A percentile compares a stretch with the other conserved stretches of the same genome.
Evolutionary conservation across 345 rosid genomes (phyloP).

Genomic region (Salix viminalis): DNA sequence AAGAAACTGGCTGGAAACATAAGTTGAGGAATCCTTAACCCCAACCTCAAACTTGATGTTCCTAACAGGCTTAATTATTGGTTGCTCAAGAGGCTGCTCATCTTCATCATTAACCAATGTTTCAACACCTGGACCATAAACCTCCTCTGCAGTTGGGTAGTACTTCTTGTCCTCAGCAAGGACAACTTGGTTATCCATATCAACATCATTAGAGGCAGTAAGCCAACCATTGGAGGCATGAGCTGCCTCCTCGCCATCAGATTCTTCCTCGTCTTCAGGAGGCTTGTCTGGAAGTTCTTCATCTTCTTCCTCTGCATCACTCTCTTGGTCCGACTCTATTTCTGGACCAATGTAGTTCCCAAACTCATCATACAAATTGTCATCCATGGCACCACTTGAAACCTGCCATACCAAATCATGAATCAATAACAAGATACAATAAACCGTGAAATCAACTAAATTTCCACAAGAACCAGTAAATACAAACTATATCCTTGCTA

Average conservation of each 20-base stretch:
- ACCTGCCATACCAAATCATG: conserved; percentile 13
- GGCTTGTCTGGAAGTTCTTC: conserved; percentile 58
- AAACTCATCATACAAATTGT: conserved; percentile 92
- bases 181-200: conserved; percentile 88
- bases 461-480: background rate
- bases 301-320: conserved; percentile 64
- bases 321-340: conserved; percentile 84
- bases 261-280: conserved; percentile 44
- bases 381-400: conserved; percentile 54
- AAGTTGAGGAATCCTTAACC: conserved; percentile 83
- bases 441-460: background rate
- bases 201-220: conserved; percentile 66
- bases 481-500: background rate
- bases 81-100: conserved; percentile 85
- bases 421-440: background rate
- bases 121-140: conserved; percentile 91
- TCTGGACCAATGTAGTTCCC: conserved; percentile 98
- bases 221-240: conserved; percentile 78
- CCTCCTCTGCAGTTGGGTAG: conserved; percentile 97
- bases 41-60: conserved; percentile 89
- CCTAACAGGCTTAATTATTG: conserved; percentile 79
- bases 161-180: conserved; percentile 97
- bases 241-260: conserved; percentile 54
- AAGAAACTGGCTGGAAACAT: conserved; percentile 89
- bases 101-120: conserved; percentile 96